These are phyloP conservation scores for Abortiporus biennis DNA, from an alignment of 1,284 basidiomycete species.

Conservation along the genomic window DNA sequence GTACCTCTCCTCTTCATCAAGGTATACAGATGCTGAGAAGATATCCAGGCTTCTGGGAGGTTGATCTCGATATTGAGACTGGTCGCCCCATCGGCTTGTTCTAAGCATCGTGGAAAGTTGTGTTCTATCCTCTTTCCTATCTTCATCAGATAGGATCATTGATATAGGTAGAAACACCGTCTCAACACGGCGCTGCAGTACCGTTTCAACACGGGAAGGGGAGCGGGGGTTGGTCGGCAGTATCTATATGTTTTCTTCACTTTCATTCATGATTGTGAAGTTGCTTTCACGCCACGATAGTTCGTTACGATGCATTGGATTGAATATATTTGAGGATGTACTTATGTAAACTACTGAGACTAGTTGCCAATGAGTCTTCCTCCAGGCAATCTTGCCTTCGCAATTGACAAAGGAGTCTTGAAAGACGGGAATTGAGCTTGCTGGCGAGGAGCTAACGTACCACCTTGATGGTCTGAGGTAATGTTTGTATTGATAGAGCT, in stretches of 20 bases:
- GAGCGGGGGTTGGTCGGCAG: too few species aligned
- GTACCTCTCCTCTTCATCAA: conserved; percentile 10
- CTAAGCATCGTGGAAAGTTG: conserved; percentile 30
- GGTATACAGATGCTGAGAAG: not conserved
- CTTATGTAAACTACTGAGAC: too few species aligned
- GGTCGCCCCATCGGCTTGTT: conserved; percentile 74
- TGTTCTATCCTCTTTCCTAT: conserved; percentile 13
- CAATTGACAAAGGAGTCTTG: conserved; percentile 11
- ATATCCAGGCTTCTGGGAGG: conserved; percentile 75
- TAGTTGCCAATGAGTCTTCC: conserved; percentile 14
- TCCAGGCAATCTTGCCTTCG: conserved; percentile 38
- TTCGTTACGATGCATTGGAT: too few species aligned
- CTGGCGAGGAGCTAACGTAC: conserved; percentile 39
- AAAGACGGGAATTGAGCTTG: conserved; percentile 11
- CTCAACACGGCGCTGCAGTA: conserved; percentile 27
- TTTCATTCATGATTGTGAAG: too few species aligned
- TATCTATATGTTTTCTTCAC: too few species aligned
- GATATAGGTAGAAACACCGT: conserved; percentile 18
- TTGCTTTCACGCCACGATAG: too few species aligned
- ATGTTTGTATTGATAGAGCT: conserved; percentile 56
- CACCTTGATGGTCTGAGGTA: conserved; percentile 51
- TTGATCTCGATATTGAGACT: conserved; percentile 69
- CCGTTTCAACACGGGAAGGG: conserved; percentile 36
- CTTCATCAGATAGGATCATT: conserved; percentile 27
- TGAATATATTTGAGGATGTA: too few species aligned